Evolutionary conservation across 495 filamentous ascomycete genomes (phyloP).

Genomic region (Penicillium malachiteum): DNA sequence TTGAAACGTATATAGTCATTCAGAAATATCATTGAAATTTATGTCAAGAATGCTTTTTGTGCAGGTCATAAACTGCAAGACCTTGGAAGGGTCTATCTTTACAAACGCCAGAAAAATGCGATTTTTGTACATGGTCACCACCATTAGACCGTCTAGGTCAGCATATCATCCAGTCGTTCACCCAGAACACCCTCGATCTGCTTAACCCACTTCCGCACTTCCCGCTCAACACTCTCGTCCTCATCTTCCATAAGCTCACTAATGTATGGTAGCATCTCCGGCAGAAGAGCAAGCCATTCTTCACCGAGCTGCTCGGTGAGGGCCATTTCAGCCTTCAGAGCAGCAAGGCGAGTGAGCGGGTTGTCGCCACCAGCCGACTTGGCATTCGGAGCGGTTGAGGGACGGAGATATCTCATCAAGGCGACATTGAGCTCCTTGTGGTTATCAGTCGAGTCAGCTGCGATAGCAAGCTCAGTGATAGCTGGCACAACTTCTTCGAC

Average conservation of each 20-base stretch:
- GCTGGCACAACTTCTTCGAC: slow-evolving; percentile 51
- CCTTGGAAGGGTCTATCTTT: slow-evolving; percentile 17
- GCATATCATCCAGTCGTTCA: slow-evolving; percentile 84
- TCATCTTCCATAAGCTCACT: slow-evolving; percentile 95
- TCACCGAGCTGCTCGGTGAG: slow-evolving; percentile 79
- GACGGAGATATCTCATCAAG: slow-evolving; percentile 73
- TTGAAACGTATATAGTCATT: background rate
- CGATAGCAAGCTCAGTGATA: slow-evolving; percentile 74
- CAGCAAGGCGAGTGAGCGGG: slow-evolving; percentile 62
- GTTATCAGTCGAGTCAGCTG: slow-evolving; percentile 78
- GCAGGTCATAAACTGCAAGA: slow-evolving; percentile 9
- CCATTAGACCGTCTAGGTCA: slow-evolving; percentile 55
- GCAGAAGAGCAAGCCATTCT: slow-evolving; percentile 85
- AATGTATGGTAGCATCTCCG: slow-evolving; percentile 93
- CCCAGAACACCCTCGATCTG: slow-evolving; percentile 84
- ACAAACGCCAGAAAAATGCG: slow-evolving; percentile 30
- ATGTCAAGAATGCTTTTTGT: slow-evolving; percentile 15
- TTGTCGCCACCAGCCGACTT: slow-evolving; percentile 51
- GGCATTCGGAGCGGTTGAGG: slow-evolving; percentile 59
- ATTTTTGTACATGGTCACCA: slow-evolving; percentile 26
- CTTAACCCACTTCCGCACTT: slow-evolving; percentile 82
- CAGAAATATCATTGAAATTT: slow-evolving; percentile 3
- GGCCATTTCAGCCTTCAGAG: slow-evolving; percentile 72
- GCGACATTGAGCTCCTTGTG: slow-evolving; percentile 79
- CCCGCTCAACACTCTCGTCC: slow-evolving; percentile 84